phyloP scores from a whole-genome alignment of 257 asterid genomes.

The Ajuga chamaepitys region DNA sequence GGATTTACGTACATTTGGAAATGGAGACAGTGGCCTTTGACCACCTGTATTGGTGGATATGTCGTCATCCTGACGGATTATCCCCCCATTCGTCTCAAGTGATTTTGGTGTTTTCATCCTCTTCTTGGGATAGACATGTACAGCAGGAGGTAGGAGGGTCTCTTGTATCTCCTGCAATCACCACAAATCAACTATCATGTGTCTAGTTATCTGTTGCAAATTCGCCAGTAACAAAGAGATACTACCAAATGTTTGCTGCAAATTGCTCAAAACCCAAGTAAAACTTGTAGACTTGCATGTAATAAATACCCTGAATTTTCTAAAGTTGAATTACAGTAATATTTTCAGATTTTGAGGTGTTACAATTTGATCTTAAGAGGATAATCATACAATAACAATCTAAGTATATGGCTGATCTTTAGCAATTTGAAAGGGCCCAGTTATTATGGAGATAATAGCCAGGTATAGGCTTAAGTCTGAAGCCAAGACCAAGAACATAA shows the following conservation, averaged over 20 bases:
- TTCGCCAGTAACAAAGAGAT: background rate
- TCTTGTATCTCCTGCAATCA: constrained; percentile 82
- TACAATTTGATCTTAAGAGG: no score
- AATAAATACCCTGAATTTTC: no score
- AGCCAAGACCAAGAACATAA: no score
- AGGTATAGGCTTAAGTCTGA: no score
- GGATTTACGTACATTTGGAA: constrained; percentile 56
- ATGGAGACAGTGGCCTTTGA: constrained; percentile 60
- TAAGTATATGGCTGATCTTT: no score
- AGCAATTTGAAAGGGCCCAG: no score
- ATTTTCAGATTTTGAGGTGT: no score
- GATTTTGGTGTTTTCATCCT: constrained; percentile 27
- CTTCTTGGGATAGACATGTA: constrained; percentile 58
- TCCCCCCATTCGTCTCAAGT: constrained; percentile 29
- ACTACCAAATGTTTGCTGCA: background rate
- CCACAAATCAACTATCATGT: background rate
- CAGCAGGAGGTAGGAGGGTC: constrained; percentile 74
- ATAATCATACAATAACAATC: no score
- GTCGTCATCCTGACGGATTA: constrained; percentile 9
- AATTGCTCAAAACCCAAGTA: background rate
- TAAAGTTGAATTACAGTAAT: no score
- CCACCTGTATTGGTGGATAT: constrained; percentile 19
- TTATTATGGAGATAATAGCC: no score
- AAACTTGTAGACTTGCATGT: background rate
- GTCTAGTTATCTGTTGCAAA: background rate